Percentiles rank a stretch among this genome's conserved stretches.
phyloP scores from a whole-genome alignment of 495 filamentous ascomycete species.

The Entonaema liquescens region DNA sequence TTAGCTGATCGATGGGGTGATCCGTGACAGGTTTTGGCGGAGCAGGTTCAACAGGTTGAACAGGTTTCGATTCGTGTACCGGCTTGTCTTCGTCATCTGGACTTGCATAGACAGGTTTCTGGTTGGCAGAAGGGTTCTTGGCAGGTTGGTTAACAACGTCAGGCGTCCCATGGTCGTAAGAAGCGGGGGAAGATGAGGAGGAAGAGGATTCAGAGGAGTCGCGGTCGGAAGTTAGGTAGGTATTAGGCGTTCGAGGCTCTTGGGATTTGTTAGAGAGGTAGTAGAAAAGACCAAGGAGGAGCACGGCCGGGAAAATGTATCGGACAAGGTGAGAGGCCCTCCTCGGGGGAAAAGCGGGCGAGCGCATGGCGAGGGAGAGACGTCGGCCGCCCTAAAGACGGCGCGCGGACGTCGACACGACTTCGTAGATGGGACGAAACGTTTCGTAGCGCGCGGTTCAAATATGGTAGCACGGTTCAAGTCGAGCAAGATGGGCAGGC shows the following conservation, averaged over 20 bases:
- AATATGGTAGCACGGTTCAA: constrained; percentile 13
- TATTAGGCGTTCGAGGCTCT: constrained; percentile 19
- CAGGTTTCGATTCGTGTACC: constrained; percentile 22
- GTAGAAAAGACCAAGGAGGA: constrained; percentile 48
- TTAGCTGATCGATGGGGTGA: constrained; percentile 60
- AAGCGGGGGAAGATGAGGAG: constrained; percentile 5
- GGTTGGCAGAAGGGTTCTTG: constrained; percentile 21
- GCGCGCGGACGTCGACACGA: constrained; percentile 35
- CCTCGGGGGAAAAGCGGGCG: constrained; percentile 52
- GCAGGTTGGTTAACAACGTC: constrained; percentile 27
- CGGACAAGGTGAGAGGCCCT: constrained; percentile 50
- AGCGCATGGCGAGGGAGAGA: constrained; percentile 43
- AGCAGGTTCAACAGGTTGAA: constrained; percentile 24
- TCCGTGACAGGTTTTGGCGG: constrained; percentile 27
- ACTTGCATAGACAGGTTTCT: constrained; percentile 25
- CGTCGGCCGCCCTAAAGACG: constrained; percentile 31
- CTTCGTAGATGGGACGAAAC: constrained; percentile 16
- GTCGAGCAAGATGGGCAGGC: constrained; percentile 9
- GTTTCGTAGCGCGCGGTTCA: constrained; percentile 9
- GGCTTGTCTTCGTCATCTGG: constrained; percentile 19
- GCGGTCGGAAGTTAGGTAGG: constrained; percentile 20
- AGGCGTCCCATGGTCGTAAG: constrained; percentile 19
- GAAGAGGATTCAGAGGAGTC: constrained; percentile 16
- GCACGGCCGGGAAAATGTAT: constrained; percentile 45
- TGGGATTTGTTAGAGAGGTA: constrained; percentile 34